Conservation (phyloP, 768 basidiomycete genomes). For the Leccinum broughii region DNA sequence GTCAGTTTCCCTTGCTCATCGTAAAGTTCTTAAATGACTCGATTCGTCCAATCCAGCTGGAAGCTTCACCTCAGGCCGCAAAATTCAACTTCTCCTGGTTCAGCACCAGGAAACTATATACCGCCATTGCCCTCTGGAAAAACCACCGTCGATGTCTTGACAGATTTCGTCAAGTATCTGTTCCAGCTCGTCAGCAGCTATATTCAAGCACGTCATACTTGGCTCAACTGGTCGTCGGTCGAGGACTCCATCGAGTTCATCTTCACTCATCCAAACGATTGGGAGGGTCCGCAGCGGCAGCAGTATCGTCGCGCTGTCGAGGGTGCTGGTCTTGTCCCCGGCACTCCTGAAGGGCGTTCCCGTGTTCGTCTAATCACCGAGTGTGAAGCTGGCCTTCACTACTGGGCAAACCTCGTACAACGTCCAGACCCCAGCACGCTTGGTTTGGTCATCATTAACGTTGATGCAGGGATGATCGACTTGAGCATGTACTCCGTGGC, state of each 20-base stretch:
- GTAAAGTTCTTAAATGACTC: neutral
- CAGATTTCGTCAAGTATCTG: neutral
- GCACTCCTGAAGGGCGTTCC: neutral
- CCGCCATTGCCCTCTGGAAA: neutral
- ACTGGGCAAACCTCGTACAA: neutral
- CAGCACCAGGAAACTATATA: neutral
- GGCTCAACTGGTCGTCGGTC: neutral
- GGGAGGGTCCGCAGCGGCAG: neutral
- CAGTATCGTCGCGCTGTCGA: neutral
- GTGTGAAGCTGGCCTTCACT: neutral
- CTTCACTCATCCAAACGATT: neutral
- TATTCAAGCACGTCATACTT: neutral
- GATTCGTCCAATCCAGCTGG: neutral
- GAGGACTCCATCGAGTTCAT: neutral
- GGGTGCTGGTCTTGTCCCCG: neutral
- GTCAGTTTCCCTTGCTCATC: neutral
- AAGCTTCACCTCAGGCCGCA: neutral
- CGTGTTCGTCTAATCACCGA: neutral
- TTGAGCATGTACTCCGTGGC: neutral
- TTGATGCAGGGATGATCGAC: neutral
- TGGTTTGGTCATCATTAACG: neutral
- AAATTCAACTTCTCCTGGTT: neutral
- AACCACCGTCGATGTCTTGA: neutral
- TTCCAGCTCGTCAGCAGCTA: neutral
- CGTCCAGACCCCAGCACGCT: neutral